Percentiles rank a stretch among this genome's conserved stretches.
Conservation (phyloP, 768 basidiomycete genomes). For the Vararia minispora region DNA sequence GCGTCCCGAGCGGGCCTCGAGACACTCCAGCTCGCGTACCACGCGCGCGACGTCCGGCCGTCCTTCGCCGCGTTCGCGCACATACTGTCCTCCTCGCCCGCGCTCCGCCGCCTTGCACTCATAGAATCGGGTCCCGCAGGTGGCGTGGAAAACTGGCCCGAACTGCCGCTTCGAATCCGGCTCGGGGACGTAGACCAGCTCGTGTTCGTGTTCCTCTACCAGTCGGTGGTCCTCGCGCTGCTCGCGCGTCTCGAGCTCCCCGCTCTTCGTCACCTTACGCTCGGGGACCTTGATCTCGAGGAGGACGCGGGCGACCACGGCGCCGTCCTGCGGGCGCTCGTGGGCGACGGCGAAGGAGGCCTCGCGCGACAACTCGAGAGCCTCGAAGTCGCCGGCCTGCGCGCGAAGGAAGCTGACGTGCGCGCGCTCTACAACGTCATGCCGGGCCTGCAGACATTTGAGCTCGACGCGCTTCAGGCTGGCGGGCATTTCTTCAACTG, state of each 20-base stretch:
- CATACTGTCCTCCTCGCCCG: slow-evolving; percentile 43
- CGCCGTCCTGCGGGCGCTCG: slow-evolving; percentile 30
- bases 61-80: slow-evolving; percentile 39
- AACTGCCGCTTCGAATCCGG: too few species aligned
- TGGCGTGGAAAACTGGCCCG: slow-evolving; percentile 26
- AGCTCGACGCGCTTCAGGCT: slow-evolving; percentile 26
- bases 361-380: slow-evolving; percentile 36
- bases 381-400: slow-evolving; percentile 42
- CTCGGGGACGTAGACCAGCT: slow-evolving; percentile 21
- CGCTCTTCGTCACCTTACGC: slow-evolving; percentile 24
- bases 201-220: slow-evolving; percentile 21
- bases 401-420: slow-evolving; percentile 25
- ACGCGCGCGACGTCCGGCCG: slow-evolving; percentile 52
- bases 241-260: slow-evolving; percentile 25
- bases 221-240: slow-evolving; percentile 23
- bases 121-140: slow-evolving; percentile 46
- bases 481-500: slow-evolving; percentile 17
- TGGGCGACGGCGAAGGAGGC: too few species aligned
- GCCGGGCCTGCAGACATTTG: slow-evolving; percentile 31
- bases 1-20: slow-evolving; percentile 32
- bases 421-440: slow-evolving; percentile 36
- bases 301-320: slow-evolving; percentile 43
- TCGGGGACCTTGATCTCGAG: slow-evolving; percentile 46
- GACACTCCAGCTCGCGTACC: slow-evolving; percentile 51
- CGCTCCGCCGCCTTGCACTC: slow-evolving; percentile 41